phyloP scores from a whole-genome alignment of 441 rosid genomes.

The Rhodomyrtus psidioides region DNA sequence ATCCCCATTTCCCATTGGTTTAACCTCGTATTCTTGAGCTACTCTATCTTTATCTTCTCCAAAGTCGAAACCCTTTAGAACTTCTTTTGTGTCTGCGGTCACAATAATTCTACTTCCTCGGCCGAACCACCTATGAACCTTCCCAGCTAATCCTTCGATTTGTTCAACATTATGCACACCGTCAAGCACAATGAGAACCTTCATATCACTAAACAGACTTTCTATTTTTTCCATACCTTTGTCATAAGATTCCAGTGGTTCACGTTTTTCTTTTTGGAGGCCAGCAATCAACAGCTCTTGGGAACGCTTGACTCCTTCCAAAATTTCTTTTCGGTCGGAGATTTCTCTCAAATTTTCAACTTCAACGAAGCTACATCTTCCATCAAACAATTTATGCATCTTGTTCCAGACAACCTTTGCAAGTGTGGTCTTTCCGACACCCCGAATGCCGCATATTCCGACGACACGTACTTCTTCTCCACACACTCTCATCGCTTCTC shows the following conservation, averaged over 20 bases:
- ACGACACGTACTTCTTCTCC: too few relatives aligned
- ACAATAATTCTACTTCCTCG: not conserved
- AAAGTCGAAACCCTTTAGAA: not conserved
- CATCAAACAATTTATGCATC: not conserved
- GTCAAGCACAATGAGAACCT: too few relatives aligned
- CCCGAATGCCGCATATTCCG: not conserved
- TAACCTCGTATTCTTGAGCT: not conserved
- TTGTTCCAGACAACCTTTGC: not conserved
- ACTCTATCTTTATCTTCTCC: not conserved
- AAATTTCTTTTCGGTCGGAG: too few relatives aligned
- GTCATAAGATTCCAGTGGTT: fast-evolving
- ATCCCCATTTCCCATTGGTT: fast-evolving
- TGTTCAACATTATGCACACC: fast-evolving
- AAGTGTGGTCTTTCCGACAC: not conserved
- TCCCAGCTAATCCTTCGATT: fast-evolving
- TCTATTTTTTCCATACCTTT: fast-evolving
- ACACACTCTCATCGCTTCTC: not conserved
- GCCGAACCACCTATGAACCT: fast-evolving
- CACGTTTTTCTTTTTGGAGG: not conserved
- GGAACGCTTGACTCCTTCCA: not conserved
- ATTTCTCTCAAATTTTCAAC: too few relatives aligned
- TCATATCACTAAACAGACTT: fast-evolving
- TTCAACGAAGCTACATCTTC: not conserved
- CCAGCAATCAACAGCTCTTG: not conserved
- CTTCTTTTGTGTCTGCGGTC: fast-evolving